A percentile compares a stretch with the other conserved stretches of the same genome.
phyloP scores from a whole-genome alignment of 495 filamentous ascomycete genomes.

The Aspergillus cristatus region DNA sequence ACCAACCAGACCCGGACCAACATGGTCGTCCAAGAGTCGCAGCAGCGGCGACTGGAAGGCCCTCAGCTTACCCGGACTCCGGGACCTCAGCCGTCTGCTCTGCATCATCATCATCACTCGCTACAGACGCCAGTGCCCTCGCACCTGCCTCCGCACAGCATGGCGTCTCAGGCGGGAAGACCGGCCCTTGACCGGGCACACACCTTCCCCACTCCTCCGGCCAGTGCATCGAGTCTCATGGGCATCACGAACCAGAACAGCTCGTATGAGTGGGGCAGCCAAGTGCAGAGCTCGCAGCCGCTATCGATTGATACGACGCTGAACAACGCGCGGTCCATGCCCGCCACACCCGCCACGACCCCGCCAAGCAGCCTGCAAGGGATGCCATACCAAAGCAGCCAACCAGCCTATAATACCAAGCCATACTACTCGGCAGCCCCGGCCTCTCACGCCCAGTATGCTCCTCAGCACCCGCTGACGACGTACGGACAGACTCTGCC shows the following conservation, averaged over 20 bases:
- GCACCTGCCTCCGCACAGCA: slow-evolving; percentile 59
- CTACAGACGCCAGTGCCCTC: slow-evolving; percentile 59
- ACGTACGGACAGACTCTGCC: slow-evolving; percentile 53
- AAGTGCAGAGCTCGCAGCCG: slow-evolving; percentile 58
- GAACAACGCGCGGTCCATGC: slow-evolving; percentile 79
- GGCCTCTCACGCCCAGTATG: slow-evolving; percentile 59
- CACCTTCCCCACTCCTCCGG: slow-evolving; percentile 89
- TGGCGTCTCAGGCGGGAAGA: slow-evolving; percentile 62
- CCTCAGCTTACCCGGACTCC: slow-evolving; percentile 26
- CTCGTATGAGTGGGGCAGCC: slow-evolving; percentile 66
- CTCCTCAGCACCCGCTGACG: slow-evolving; percentile 49
- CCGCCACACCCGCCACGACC: slow-evolving; percentile 88
- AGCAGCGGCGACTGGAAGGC: slow-evolving; percentile 56
- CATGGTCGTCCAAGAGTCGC: slow-evolving; percentile 79
- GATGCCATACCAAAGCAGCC: slow-evolving; percentile 65
- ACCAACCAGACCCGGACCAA: slow-evolving; percentile 75
- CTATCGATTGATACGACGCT: slow-evolving; percentile 80
- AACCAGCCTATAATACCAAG: slow-evolving; percentile 64
- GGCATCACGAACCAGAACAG: slow-evolving; percentile 64
- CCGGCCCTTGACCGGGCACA: slow-evolving; percentile 72
- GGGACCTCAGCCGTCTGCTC: slow-evolving; percentile 58
- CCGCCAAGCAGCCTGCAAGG: slow-evolving; percentile 75
- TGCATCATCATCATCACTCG: slow-evolving; percentile 65
- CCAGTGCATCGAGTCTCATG: slow-evolving; percentile 85
- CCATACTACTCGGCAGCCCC: slow-evolving; percentile 74